phyloP scores from a whole-genome alignment of 2,329 filamentous ascomycete genomes.

The Ceratocystis diversiconidia region DNA sequence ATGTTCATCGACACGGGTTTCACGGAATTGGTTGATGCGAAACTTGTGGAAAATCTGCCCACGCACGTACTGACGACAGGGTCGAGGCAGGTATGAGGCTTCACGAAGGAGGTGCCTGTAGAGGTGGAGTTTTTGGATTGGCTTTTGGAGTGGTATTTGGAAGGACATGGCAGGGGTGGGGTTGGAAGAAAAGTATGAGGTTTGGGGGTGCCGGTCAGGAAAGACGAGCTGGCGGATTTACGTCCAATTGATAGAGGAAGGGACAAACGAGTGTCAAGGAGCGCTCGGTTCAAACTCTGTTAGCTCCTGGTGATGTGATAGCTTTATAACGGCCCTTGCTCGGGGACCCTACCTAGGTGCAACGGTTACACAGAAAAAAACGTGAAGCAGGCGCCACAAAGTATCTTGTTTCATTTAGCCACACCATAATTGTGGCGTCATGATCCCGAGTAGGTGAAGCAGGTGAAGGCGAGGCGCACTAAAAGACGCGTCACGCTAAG shows the following conservation, averaged over 20 bases:
- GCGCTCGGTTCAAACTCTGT: too few species aligned
- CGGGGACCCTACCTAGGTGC: background rate
- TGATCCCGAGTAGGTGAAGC: background rate
- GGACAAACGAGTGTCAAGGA: too few species aligned
- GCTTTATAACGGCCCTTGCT: background rate
- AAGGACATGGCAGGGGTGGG: conserved; percentile 9
- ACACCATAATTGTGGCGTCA: background rate
- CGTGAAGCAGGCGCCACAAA: background rate
- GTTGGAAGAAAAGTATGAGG: background rate
- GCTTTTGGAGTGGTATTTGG: conserved; percentile 25
- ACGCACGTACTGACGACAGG: conserved; percentile 33
- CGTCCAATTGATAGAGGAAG: too few species aligned
- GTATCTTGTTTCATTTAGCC: background rate
- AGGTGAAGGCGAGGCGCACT: background rate
- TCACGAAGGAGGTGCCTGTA: conserved; percentile 49
- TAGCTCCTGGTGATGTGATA: too few species aligned
- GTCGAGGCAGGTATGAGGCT: conserved; percentile 42
- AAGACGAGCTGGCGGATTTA: too few species aligned
- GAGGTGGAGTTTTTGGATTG: conserved; percentile 28
- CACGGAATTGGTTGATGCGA: conserved; percentile 27
- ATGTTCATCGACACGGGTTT: conserved; percentile 23
- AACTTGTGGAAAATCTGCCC: conserved; percentile 34
- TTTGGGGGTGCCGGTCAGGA: background rate
- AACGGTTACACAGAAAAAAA: conserved; percentile 1
- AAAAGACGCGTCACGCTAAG: conserved; percentile 17